These are phyloP conservation scores for Alternaria hordeiaustralica DNA, from an alignment of 2,329 filamentous ascomycete genomes.

Conservation along the genomic window DNA sequence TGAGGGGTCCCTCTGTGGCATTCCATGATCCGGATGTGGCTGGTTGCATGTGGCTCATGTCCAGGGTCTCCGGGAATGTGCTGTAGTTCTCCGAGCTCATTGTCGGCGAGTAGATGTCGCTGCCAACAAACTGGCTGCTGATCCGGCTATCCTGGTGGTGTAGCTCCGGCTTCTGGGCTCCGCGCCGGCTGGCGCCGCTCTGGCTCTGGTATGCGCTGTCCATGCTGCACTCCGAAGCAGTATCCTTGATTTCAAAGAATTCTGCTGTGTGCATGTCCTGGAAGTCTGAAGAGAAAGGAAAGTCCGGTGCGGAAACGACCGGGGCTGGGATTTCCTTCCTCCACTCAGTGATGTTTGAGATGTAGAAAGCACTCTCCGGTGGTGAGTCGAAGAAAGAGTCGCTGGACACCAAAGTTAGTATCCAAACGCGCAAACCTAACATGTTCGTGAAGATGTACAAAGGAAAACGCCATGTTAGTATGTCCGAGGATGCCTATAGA, in stretches of 20 bases:
- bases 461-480: slow-evolving; percentile 50
- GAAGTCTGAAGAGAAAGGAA: slow-evolving; percentile 44
- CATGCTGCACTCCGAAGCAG: slow-evolving; percentile 51
- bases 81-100: slow-evolving; percentile 46
- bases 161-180: slow-evolving; percentile 34
- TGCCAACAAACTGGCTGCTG: slow-evolving; percentile 39
- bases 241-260: slow-evolving; percentile 45
- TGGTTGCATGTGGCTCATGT: slow-evolving; percentile 45
- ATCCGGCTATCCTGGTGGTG: slow-evolving; percentile 41
- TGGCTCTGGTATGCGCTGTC: slow-evolving; percentile 52
- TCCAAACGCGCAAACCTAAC: slow-evolving; percentile 32
- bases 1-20: slow-evolving; percentile 37
- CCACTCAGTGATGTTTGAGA: slow-evolving; percentile 51
- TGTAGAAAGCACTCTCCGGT: slow-evolving; percentile 42
- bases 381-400: slow-evolving; percentile 48
- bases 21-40: slow-evolving; percentile 40
- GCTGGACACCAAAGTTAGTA: slow-evolving; percentile 49
- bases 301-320: slow-evolving; percentile 42
- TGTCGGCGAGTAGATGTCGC: slow-evolving; percentile 46
- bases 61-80: slow-evolving; percentile 39
- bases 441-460: slow-evolving; percentile 25
- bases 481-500: slow-evolving; percentile 11
- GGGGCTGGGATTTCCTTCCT: slow-evolving; percentile 48
- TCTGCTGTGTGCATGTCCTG: slow-evolving; percentile 46
- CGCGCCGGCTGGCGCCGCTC: slow-evolving; percentile 45